Evolutionary conservation across 2,329 filamentous ascomycete species (phyloP), one percentile per base, ranked within the genome.

Genomic region (Colletotrichum kahawae): DNA sequence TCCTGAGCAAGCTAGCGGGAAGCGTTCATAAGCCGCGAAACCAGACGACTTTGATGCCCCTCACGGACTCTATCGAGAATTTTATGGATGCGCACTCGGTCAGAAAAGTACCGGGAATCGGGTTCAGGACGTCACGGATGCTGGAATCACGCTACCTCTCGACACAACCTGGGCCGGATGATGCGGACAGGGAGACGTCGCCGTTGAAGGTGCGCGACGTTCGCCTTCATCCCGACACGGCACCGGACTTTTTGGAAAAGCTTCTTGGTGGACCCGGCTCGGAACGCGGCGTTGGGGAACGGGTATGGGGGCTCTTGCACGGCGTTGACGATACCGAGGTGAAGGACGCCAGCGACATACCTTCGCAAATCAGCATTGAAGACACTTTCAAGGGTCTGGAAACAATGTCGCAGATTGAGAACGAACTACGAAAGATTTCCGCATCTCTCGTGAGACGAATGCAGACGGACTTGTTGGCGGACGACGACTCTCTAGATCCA

Each of bases 341-440:
- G 21, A 92, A 92, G 65, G 88, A 92, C 77, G 93, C 92, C 3
- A 91, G 91, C 78, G 90, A 92, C 59, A 84, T 97, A 2, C 96
- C 96, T 0, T 92, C 92, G 2, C 96, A 98, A 83, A 97, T 98
- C 81, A 97, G 95, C 82, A 97, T 98, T 77, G 96, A 98, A 82
- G 96, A 98, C 84, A 97, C 95, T 18, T 98, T 98, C 82, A 89
- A 91, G 29, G 91, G 92, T 1, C 86, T 98, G 2, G 90, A 93
- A 78, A 92, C 88, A 0, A 82, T 93, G 67, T 83, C 90, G 1
- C 89, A 92, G 74, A 91, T 97, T 34, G 85, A 87, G 56, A 91
- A 90, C 77, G 93, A 97, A 83, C 86, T 98, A 54, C 84, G 86
- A n/a, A 88, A 90, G 75, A 86, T 98, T 3, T 89, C 93, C 0